Percentiles rank a stretch among this genome's conserved stretches.
These are phyloP conservation scores for Tausonia pullulans DNA, from an alignment of 1,284 basidiomycete genomes.

Conservation along the genomic window DNA sequence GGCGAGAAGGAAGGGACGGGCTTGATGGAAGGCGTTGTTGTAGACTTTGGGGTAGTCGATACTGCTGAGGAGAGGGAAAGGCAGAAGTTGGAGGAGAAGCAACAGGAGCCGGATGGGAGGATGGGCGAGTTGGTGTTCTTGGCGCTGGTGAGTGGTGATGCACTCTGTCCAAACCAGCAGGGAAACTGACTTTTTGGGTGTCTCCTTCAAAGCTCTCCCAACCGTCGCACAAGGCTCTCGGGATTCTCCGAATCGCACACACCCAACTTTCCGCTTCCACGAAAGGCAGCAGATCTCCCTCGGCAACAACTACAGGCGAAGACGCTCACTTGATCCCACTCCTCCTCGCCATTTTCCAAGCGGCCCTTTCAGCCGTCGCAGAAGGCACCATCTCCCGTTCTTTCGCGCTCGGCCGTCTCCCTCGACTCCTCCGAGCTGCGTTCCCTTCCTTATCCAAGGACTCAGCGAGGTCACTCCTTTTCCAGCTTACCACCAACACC, in stretches of 20 bases:
- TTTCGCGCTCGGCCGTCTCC: too few relatives aligned
- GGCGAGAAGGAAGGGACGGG: neutral
- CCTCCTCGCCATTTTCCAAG: too few relatives aligned
- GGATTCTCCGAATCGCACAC: neutral
- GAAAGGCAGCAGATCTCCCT: too few relatives aligned
- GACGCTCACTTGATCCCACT: too few relatives aligned
- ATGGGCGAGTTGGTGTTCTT: neutral
- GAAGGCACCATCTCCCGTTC: too few relatives aligned
- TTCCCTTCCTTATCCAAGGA: too few relatives aligned
- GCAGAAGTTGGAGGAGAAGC: neutral
- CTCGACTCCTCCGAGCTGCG: too few relatives aligned
- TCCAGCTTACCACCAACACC: neutral
- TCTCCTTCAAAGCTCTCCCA: neutral
- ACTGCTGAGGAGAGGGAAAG: neutral
- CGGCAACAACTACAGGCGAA: too few relatives aligned
- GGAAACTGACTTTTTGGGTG: neutral
- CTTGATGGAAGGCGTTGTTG: neutral
- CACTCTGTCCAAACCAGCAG: too few relatives aligned
- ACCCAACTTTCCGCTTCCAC: neutral
- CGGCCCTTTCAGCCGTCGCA: too few relatives aligned
- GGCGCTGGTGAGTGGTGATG: neutral
- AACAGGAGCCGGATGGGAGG: neutral
- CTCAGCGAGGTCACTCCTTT: neutral
- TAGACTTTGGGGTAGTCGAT: too few relatives aligned
- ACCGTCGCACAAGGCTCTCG: neutral